Percentiles rank a stretch among this genome's conserved stretches.
These are phyloP conservation scores for Blepharisma japonicum DNA, from an alignment of 73 alveolate species.

Conservation along the genomic window DNA sequence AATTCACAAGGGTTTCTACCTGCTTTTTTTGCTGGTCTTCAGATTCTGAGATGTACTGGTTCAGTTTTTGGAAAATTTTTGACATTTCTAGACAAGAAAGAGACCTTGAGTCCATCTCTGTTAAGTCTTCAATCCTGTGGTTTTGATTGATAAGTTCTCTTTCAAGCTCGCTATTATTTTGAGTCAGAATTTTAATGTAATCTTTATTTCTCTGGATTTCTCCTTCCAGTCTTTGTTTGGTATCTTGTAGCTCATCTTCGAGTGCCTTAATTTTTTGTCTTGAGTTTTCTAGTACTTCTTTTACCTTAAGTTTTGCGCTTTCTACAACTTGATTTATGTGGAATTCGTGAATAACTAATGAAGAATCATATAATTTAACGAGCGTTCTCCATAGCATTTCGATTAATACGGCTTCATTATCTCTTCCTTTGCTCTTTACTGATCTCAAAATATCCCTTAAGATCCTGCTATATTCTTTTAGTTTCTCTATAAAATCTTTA, in stretches of 20 bases:
- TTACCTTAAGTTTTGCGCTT: constrained; percentile 4
- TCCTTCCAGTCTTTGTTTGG: background rate
- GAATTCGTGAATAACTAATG: constrained; percentile 3
- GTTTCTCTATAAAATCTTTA: background rate
- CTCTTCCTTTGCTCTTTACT: background rate
- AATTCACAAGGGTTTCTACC: background rate
- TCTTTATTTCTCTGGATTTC: background rate
- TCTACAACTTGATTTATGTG: background rate
- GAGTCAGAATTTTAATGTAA: background rate
- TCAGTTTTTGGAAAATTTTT: constrained; percentile 12
- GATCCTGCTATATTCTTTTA: constrained; percentile 10
- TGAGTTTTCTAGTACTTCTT: background rate
- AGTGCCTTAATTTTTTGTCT: background rate
- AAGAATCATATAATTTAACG: background rate
- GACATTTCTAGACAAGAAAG: constrained; percentile 13
- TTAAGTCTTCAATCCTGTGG: background rate
- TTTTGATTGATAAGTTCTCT: no score
- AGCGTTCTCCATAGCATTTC: constrained; percentile 11
- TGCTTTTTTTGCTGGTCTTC: constrained; percentile 7
- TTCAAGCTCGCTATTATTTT: background rate
- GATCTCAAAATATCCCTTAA: constrained; percentile 26
- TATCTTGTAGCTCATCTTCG: background rate
- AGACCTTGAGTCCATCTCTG: background rate
- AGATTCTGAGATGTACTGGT: background rate
- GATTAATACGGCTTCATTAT: constrained; percentile 5